Conservation (phyloP, 176 grass and related monocot genomes). For the Dendrocalamus sinicus region DNA sequence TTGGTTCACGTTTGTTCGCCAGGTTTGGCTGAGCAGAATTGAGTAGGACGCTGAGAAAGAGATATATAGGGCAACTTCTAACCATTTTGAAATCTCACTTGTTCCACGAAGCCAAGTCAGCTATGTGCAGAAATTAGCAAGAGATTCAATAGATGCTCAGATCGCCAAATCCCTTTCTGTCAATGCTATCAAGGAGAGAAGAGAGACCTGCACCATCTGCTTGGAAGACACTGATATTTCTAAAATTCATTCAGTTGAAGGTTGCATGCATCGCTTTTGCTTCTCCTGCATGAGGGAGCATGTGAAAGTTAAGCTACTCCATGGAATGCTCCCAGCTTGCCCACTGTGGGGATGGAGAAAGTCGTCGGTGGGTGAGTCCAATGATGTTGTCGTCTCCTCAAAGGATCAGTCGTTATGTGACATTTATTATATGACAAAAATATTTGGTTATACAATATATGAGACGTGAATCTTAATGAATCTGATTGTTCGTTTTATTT, state of each 20-base stretch:
- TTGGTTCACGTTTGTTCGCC: no score
- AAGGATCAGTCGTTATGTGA: no score
- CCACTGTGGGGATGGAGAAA: constrained; percentile 20
- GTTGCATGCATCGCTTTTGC: constrained; percentile 72
- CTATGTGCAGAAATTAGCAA: constrained; percentile 65
- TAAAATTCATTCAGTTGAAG: constrained; percentile 67
- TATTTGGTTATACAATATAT: no score
- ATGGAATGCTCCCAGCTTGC: constrained; percentile 67
- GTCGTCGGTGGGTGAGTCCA: no score
- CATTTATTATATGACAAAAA: no score
- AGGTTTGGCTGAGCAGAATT: no score
- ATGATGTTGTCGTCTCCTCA: no score
- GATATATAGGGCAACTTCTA: no score
- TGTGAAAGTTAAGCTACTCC: constrained; percentile 67
- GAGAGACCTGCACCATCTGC: constrained; percentile 82
- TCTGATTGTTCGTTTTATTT: no score
- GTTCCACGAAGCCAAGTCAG: constrained; percentile 42
- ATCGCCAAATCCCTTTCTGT: constrained; percentile 46
- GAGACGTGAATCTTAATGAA: no score
- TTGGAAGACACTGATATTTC: constrained; percentile 66
- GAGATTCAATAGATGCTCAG: constrained; percentile 63
- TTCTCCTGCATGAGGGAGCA: constrained; percentile 85
- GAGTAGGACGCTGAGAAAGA: no score
- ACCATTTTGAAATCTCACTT: constrained; percentile 25
- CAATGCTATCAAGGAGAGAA: constrained; percentile 39